phyloP scores from a whole-genome alignment of 768 basidiomycete species.

The Lactarius trivialis region DNA sequence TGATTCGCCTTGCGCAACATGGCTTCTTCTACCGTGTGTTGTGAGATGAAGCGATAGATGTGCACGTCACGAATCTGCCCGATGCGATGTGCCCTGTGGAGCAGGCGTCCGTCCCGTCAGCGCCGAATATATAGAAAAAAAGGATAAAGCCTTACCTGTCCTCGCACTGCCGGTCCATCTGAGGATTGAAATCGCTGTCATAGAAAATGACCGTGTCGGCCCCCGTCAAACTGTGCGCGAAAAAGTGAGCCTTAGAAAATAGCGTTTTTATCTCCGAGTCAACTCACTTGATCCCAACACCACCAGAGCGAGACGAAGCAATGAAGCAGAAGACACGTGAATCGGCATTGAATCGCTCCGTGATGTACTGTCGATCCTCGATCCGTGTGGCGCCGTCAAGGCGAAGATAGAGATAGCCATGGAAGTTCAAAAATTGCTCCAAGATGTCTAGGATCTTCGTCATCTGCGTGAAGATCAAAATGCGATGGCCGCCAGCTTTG shows the following conservation, averaged over 20 bases:
- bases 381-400: constrained; percentile 94
- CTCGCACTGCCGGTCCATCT: constrained; percentile 97
- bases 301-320: constrained; percentile 68
- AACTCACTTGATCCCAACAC: constrained; percentile 93
- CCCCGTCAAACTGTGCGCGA: constrained; percentile 55
- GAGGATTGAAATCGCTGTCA: constrained; percentile 95
- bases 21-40: constrained; percentile 90
- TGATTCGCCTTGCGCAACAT: constrained; percentile 98
- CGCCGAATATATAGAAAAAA: constrained; percentile 1
- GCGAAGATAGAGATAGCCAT: constrained; percentile 90
- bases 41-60: constrained; percentile 90
- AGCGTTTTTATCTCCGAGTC: background rate
- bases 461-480: constrained; percentile 97
- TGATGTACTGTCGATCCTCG: constrained; percentile 88
- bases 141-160: constrained; percentile 53
- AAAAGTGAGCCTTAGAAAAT: constrained; percentile 16
- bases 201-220: constrained; percentile 97
- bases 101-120: background rate
- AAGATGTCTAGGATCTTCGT: constrained; percentile 89
- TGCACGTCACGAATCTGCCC: constrained; percentile 95
- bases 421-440: constrained; percentile 87
- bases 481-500: constrained; percentile 82
- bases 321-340: constrained; percentile 83
- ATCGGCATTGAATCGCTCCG: constrained; percentile 81
- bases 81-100: constrained; percentile 85